A percentile compares a stretch with the other conserved stretches of the same genome.
Evolutionary conservation across 75 land plant species (phyloP).

Genomic region (Selaginella tamariscina): DNA sequence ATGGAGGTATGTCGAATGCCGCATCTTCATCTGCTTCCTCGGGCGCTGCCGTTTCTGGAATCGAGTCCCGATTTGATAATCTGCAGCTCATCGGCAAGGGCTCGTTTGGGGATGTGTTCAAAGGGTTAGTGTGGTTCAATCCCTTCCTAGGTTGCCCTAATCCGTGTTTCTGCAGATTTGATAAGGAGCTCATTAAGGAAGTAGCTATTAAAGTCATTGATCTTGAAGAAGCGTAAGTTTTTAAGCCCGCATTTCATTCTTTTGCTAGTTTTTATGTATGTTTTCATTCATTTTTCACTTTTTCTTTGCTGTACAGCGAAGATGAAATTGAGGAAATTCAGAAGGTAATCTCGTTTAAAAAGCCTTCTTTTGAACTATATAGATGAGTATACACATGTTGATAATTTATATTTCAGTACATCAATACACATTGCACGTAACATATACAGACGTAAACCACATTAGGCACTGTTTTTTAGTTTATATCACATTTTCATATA

Average conservation of each 20-base stretch:
- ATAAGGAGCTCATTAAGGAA: constrained; percentile 3
- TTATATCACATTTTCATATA: background rate
- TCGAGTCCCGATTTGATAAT: constrained; percentile 57
- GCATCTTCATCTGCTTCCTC: background rate
- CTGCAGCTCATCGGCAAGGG: constrained; percentile 36
- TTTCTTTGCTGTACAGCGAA: constrained; percentile 41
- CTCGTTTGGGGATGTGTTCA: constrained; percentile 11
- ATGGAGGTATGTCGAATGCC: background rate
- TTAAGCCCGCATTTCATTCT: background rate
- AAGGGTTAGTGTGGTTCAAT: constrained; percentile 1
- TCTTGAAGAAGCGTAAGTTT: constrained; percentile 14
- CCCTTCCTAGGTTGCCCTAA: background rate
- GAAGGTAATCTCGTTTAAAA: constrained; percentile 44
- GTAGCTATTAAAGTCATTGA: constrained; percentile 12
- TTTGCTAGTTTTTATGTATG: background rate
- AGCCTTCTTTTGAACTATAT: background rate
- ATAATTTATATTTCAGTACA: background rate
- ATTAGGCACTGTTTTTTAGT: no score
- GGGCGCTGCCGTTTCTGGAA: constrained; percentile 18
- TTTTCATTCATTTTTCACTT: background rate
- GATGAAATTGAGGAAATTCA: constrained; percentile 99
- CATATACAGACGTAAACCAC: no score
- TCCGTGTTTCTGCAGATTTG: constrained; percentile 8
- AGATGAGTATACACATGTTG: background rate
- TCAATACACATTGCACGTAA: no score